phyloP scores from a whole-genome alignment of 495 filamentous ascomycete species.

The Penicillium mononematosum region DNA sequence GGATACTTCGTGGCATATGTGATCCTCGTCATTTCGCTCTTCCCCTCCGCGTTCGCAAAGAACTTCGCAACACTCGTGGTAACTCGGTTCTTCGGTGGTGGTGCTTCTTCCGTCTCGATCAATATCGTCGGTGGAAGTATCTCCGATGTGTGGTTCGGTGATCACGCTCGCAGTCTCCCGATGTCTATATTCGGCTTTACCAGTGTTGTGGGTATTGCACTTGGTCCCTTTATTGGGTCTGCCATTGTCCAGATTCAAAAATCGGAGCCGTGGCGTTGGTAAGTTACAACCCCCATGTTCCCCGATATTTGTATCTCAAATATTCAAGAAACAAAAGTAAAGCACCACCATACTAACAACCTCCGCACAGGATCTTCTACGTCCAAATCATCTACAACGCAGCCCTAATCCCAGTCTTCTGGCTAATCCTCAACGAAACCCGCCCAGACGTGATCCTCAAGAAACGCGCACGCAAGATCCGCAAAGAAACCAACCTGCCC shows the following conservation, averaged over 20 bases:
- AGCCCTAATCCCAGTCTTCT: conserved; percentile 42
- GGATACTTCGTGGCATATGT: conserved; percentile 52
- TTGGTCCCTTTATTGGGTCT: conserved; percentile 51
- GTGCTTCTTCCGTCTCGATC: conserved; percentile 46
- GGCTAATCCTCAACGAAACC: conserved; percentile 44
- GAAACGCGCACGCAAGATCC: conserved; percentile 59
- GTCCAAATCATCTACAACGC: conserved; percentile 52
- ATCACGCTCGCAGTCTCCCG: conserved; percentile 40
- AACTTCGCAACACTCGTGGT: conserved; percentile 55
- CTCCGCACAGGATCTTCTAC: conserved; percentile 44
- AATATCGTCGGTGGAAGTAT: conserved; percentile 50
- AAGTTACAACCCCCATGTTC: neutral
- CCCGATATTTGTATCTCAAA: neutral
- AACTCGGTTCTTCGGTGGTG: conserved; percentile 50
- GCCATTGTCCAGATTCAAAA: conserved; percentile 39
- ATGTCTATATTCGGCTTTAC: conserved; percentile 47
- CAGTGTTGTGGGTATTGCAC: conserved; percentile 44
- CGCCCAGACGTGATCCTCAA: conserved; percentile 54
- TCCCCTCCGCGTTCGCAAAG: conserved; percentile 50
- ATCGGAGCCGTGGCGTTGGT: conserved; percentile 44
- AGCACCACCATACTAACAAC: neutral
- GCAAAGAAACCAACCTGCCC: conserved; percentile 54
- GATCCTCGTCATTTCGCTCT: conserved; percentile 46
- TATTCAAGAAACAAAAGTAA: neutral
- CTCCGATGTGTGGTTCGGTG: conserved; percentile 43